Evolutionary conservation across 805 yeast species (phyloP), one percentile per base, ranked within the genome.

Genomic region (Zygotorulaspora chibaensis): DNA sequence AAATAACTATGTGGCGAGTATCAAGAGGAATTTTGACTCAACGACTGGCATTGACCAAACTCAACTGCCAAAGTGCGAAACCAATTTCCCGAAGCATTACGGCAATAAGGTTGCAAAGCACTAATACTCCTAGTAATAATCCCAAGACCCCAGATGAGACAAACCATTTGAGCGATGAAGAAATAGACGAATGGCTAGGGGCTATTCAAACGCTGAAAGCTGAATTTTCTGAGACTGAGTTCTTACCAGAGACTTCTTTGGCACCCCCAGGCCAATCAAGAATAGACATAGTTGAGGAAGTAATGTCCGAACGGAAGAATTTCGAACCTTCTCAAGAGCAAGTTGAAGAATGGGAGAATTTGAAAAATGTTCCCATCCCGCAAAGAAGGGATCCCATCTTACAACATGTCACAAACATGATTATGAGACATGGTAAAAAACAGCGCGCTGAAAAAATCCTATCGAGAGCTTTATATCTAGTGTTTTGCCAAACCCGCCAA

Each of bases 371-470:
- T 49, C 76, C 79, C 10, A 68, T 87, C 26, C 95, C 96, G 23
- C 59, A 70, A 23, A 72, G 74, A 52, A 68, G 70, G 37, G 93
- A 88, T 56, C 84, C 86, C n/a, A 77, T 82, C 16, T 72, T 90
- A 40, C 81, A 82, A 40, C 83, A 85, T 56, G 79, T 93, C 59
- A 83, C 87, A 44, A 89, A 89, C 62, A 74, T 89, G 70, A 81
- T 93, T 50, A 93, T 93, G 98, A 81, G 87, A 61, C 83, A 87
- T 62, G 99, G 99, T 35, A 82, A 83, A 65, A 93, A 90, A 65
- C 78, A 86, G 45, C 70, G 74, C 40, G 97, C 98, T 0, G 83
- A 83, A 61, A 83, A 76, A 56, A 73, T 76, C 40, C 73, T 93
- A 45, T 76, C 83, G 43, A 77, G 83, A 61, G 95, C 97, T 0